Evolutionary conservation across 2,329 filamentous ascomycete species (phyloP).

Genomic region (Calonectria pauciramosa): DNA sequence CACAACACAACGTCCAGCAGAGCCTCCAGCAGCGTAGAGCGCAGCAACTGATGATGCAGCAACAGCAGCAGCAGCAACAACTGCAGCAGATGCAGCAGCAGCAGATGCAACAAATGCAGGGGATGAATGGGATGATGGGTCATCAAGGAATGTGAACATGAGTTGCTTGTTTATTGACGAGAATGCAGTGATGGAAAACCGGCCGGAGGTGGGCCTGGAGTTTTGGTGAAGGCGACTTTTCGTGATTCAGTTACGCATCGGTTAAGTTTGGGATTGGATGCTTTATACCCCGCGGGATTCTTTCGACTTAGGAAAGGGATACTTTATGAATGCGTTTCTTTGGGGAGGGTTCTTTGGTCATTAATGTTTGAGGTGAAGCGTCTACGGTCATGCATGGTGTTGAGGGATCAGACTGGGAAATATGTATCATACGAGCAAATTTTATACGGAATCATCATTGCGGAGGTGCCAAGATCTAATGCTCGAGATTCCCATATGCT

Average conservation of each 20-base stretch:
- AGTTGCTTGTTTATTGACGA: conserved; percentile 11
- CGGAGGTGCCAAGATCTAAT: neutral
- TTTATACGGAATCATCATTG: conserved; percentile 15
- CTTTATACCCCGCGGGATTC: conserved; percentile 51
- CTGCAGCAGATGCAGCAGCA: conserved; percentile 56
- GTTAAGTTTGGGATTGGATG: conserved; percentile 41
- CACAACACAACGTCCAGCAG: conserved; percentile 52
- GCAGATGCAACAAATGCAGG: conserved; percentile 52
- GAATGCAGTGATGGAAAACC: conserved; percentile 28
- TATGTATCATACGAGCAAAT: conserved; percentile 25
- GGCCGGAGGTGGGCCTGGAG: conserved; percentile 32
- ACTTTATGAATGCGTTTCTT: conserved; percentile 28
- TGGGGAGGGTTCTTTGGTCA: conserved; percentile 25
- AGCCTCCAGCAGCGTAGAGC: conserved; percentile 49
- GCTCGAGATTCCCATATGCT: neutral
- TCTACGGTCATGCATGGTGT: conserved; percentile 37
- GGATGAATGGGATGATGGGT: conserved; percentile 69
- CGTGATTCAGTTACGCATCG: conserved; percentile 24
- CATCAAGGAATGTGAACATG: conserved; percentile 60
- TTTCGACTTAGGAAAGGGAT: conserved; percentile 41
- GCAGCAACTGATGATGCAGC: conserved; percentile 53
- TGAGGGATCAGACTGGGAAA: conserved; percentile 28
- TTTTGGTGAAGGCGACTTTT: conserved; percentile 32
- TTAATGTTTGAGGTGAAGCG: conserved; percentile 26
- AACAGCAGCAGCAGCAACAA: conserved; percentile 54